phyloP scores from a whole-genome alignment of 2,329 filamentous ascomycete genomes.

The Ophiosphaerella narmari region DNA sequence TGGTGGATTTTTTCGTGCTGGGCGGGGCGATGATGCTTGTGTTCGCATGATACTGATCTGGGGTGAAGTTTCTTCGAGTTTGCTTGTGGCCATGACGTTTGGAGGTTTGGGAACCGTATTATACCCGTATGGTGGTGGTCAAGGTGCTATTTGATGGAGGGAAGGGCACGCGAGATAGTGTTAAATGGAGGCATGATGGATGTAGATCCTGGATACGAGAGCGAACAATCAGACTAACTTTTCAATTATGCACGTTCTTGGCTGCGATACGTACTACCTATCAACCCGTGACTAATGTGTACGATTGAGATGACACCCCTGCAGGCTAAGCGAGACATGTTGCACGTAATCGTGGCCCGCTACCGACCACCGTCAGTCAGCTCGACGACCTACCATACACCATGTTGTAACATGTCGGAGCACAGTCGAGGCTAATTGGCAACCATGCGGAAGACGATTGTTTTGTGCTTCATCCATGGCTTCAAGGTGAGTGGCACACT shows the following conservation, averaged over 20 bases:
- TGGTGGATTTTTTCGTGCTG: slow-evolving; percentile 12
- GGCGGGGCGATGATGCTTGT: slow-evolving; percentile 14
- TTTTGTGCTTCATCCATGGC: slow-evolving; percentile 85
- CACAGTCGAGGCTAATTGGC: slow-evolving; percentile 26
- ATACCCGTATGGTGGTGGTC: neutral
- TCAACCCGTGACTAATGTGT: too few relatives aligned
- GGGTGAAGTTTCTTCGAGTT: too few relatives aligned
- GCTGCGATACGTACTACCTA: too few relatives aligned
- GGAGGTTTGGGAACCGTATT: neutral
- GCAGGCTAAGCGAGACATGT: slow-evolving; percentile 21
- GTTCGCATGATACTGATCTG: slow-evolving; percentile 6
- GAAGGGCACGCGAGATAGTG: too few relatives aligned
- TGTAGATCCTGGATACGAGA: too few relatives aligned
- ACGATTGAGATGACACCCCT: neutral
- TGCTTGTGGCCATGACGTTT: neutral
- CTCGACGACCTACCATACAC: slow-evolving; percentile 8
- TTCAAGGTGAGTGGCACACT: slow-evolving; percentile 66
- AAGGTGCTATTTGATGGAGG: too few relatives aligned
- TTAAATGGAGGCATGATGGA: too few relatives aligned
- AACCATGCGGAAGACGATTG: slow-evolving; percentile 75
- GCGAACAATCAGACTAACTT: too few relatives aligned
- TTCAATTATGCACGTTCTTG: too few relatives aligned
- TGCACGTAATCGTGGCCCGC: slow-evolving; percentile 26
- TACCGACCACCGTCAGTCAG: slow-evolving; percentile 3
- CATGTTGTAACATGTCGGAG: slow-evolving; percentile 36